phyloP scores from a whole-genome alignment of 2,329 filamentous ascomycete species.

The Dothidotthia symphoricarpi region DNA sequence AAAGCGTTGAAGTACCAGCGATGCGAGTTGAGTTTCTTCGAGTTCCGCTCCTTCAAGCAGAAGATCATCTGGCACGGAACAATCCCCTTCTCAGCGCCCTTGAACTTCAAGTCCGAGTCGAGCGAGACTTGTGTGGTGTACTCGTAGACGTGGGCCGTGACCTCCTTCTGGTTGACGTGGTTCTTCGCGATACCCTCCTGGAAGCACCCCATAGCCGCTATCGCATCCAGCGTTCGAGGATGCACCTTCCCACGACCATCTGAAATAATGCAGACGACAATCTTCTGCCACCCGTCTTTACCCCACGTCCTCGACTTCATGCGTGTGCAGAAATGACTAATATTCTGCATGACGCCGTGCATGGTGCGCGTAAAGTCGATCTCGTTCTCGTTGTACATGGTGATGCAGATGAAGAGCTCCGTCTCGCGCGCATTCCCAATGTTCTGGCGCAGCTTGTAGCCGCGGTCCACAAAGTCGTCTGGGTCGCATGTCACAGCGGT shows the following conservation, averaged over 20 bases:
- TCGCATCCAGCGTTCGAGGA: slow-evolving; percentile 84
- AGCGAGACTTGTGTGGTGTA: slow-evolving; percentile 98
- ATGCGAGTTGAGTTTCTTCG: slow-evolving; percentile 97
- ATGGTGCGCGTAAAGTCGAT: slow-evolving; percentile 95
- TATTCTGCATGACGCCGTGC: slow-evolving; percentile 98
- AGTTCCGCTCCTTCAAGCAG: slow-evolving; percentile 96
- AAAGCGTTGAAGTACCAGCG: slow-evolving; percentile 99
- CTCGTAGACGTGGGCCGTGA: slow-evolving; percentile 96
- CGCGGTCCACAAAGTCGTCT: slow-evolving; percentile 83
- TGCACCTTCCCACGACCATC: slow-evolving; percentile 94
- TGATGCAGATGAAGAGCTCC: slow-evolving; percentile 93
- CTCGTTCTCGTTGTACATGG: slow-evolving; percentile 99
- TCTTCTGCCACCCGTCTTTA: slow-evolving; percentile 97
- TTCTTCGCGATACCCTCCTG: slow-evolving; percentile 99
- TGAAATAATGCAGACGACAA: slow-evolving; percentile 94
- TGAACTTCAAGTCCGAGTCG: slow-evolving; percentile 95
- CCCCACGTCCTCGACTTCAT: slow-evolving; percentile 95
- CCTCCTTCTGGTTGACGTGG: slow-evolving; percentile 90
- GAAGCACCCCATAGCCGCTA: slow-evolving; percentile 96
- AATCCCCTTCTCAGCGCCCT: slow-evolving; percentile 98
- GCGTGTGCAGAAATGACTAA: slow-evolving; percentile 91
- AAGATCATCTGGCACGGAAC: slow-evolving; percentile 98
- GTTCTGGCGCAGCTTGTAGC: slow-evolving; percentile 90
- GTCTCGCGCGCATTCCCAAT: slow-evolving; percentile 88
- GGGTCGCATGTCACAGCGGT: slow-evolving; percentile 98